Base-by-base conservation (phyloP, 2,329 filamentous ascomycete species). In the Exophiala dermatitidis region DNA sequence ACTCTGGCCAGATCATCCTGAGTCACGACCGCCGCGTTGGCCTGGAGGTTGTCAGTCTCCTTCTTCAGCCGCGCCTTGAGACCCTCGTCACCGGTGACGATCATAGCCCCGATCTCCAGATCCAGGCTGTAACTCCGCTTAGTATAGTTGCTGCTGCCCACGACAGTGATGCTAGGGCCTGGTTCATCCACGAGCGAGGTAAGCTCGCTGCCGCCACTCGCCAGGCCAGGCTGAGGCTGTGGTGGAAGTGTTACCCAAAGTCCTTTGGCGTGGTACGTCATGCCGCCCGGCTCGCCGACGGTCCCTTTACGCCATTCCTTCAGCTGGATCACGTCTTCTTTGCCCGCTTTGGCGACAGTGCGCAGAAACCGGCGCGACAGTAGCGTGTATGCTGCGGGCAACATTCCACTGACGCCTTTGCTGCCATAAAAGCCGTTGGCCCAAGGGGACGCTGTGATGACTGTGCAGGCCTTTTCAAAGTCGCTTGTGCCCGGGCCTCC, bases 221-320 rank as follows among this genome's bases (percentile, higher is more conserved):
- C 19, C 19, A 19, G 19, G 19, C 19, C 19, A 19, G 19, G 19
- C 19, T 36, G 50, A 10, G 51, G 29, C 26, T 58, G 52, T 30
- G 62, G 50, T 5, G 62, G 50, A n/a, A 61, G 44, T 5, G 60
- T 60, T 32, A 56, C 48, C 56, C 58, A 59, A 30, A 59, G 85
- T 81, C 50, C 93, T 71, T 98, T 98, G 45, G 93, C 93, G 65
- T 98, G 93, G 69, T 98, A 98, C 0, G 91, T 96, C 93, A 94
- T 98, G 0, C 89, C 91, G 1, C 77, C 88, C 0, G 86, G 83
- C 63, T 89, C 79, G 12, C 86, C 86, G 2, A 95, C 86, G 0
- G 83, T 87, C 5, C 93, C 93, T 43, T 78, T 78, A 4, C 85
- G 81, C 93, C 93, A 98, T 71, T 98, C 93, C 58, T 88, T 87